These are phyloP conservation scores for Neurospora sp. DNA, from an alignment of 495 filamentous ascomycete species.

Conservation along the genomic window DNA sequence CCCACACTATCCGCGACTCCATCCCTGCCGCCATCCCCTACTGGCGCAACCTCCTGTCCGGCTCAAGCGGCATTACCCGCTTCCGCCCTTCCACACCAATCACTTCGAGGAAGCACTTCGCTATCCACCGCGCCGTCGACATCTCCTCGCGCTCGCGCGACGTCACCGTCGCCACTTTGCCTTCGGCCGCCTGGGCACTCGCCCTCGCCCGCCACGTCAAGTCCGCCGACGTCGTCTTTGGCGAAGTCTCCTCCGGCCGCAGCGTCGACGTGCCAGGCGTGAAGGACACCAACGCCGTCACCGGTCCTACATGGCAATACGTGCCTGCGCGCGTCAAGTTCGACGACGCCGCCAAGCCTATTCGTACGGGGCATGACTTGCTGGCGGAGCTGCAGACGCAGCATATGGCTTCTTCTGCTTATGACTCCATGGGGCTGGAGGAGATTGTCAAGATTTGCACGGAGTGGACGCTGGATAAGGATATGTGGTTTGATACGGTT, in stretches of 20 bases:
- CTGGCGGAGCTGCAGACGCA: conserved; percentile 27
- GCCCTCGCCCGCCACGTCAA: conserved; percentile 43
- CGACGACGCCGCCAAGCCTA: background rate
- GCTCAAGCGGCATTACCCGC: conserved; percentile 36
- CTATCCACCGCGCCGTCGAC: conserved; percentile 32
- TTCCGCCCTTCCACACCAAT: conserved; percentile 25
- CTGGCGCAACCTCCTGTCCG: conserved; percentile 46
- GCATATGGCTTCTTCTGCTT: conserved; percentile 23
- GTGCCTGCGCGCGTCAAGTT: conserved; percentile 29
- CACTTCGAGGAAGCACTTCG: conserved; percentile 20
- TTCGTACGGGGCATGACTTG: conserved; percentile 22
- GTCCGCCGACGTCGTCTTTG: conserved; percentile 47
- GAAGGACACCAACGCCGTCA: conserved; percentile 33
- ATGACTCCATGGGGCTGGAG: conserved; percentile 27
- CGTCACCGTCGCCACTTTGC: conserved; percentile 47
- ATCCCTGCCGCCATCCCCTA: conserved; percentile 36
- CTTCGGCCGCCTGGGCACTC: conserved; percentile 54
- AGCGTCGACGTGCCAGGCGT: conserved; percentile 40
- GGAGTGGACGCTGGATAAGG: conserved; percentile 7
- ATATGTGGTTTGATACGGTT: conserved; percentile 32
- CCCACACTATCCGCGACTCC: conserved; percentile 27
- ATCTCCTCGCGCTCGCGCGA: conserved; percentile 33
- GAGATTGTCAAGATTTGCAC: conserved; percentile 25
- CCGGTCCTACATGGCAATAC: conserved; percentile 37
- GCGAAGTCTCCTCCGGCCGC: conserved; percentile 50